These are phyloP conservation scores for Heterobasidion irregulare DNA, from an alignment of 1,284 basidiomycete genomes.

Conservation along the genomic window DNA sequence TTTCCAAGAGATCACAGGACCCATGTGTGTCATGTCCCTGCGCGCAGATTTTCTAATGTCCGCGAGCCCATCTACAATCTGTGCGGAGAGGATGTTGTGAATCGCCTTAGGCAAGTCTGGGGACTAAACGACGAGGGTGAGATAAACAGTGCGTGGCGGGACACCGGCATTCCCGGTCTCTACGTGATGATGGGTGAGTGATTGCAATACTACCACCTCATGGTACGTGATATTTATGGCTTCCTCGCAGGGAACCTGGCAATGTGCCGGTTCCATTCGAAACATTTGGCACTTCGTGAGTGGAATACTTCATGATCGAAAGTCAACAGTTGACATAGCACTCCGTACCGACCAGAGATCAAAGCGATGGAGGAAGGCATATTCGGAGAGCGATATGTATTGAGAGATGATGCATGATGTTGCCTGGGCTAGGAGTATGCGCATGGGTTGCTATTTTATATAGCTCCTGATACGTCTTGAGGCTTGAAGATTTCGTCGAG, in stretches of 20 bases:
- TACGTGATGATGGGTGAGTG: constrained; percentile 50
- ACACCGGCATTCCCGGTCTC: constrained; percentile 39
- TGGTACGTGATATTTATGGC: constrained; percentile 5
- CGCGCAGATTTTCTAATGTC: constrained; percentile 29
- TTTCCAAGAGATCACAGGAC: constrained; percentile 11
- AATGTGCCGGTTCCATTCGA: constrained; percentile 46
- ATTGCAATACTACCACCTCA: neutral
- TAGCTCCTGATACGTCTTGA: no score
- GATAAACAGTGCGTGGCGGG: constrained; percentile 39
- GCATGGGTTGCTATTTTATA: no score
- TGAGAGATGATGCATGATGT: no score
- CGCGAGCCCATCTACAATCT: constrained; percentile 33
- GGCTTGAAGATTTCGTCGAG: no score
- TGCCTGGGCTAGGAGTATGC: no score
- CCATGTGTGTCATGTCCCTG: neutral
- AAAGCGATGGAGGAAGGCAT: constrained; percentile 49
- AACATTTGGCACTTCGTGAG: constrained; percentile 53
- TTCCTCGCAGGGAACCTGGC: constrained; percentile 38
- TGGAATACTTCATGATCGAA: constrained; percentile 9
- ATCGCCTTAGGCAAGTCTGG: constrained; percentile 44
- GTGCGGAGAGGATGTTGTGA: constrained; percentile 38
- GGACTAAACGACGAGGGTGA: constrained; percentile 51
- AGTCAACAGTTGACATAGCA: neutral
- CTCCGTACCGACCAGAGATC: constrained; percentile 31
- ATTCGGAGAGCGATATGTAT: constrained; percentile 34